A percentile compares a stretch with the other conserved stretches of the same genome.
phyloP scores from a whole-genome alignment of 768 basidiomycete species.

The Panellus pusillus region DNA sequence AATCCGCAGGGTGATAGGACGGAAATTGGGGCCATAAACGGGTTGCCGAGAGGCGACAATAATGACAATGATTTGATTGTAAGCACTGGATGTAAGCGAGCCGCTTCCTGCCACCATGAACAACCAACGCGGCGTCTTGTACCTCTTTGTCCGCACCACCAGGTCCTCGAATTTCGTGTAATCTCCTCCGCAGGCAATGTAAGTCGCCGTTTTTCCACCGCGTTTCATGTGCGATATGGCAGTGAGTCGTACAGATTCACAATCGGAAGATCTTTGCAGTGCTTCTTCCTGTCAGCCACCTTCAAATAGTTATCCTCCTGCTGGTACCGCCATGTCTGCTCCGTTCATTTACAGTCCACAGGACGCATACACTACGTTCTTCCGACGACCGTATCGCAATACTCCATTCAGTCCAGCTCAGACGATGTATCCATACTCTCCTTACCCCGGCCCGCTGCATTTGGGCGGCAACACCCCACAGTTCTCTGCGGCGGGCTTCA shows the following conservation, averaged over 20 bases:
- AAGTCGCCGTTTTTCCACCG: not conserved
- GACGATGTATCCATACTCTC: constrained; percentile 38
- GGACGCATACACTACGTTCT: constrained; percentile 28
- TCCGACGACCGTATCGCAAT: constrained; percentile 20
- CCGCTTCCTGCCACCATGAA: not conserved
- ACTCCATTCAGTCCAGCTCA: constrained; percentile 48
- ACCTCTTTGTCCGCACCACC: too few relatives aligned
- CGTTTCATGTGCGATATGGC: constrained; percentile 9
- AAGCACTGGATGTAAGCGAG: too few relatives aligned
- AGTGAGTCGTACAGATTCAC: not conserved
- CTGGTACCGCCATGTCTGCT: constrained; percentile 32
- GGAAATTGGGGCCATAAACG: too few relatives aligned
- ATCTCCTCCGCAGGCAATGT: too few relatives aligned
- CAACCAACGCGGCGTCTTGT: not conserved
- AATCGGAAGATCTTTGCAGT: constrained; percentile 5
- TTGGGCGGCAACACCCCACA: constrained; percentile 26
- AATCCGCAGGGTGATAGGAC: too few relatives aligned
- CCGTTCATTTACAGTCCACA: constrained; percentile 46
- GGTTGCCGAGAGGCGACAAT: too few relatives aligned
- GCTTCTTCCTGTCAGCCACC: constrained; percentile 15
- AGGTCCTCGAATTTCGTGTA: too few relatives aligned
- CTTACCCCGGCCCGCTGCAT: constrained; percentile 22
- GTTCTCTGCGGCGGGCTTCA: not conserved
- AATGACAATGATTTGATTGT: too few relatives aligned
- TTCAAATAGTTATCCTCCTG: constrained; percentile 12